Evolutionary conservation across 1,284 basidiomycete genomes (phyloP).

Genomic region (Phellinidium pouzarii): DNA sequence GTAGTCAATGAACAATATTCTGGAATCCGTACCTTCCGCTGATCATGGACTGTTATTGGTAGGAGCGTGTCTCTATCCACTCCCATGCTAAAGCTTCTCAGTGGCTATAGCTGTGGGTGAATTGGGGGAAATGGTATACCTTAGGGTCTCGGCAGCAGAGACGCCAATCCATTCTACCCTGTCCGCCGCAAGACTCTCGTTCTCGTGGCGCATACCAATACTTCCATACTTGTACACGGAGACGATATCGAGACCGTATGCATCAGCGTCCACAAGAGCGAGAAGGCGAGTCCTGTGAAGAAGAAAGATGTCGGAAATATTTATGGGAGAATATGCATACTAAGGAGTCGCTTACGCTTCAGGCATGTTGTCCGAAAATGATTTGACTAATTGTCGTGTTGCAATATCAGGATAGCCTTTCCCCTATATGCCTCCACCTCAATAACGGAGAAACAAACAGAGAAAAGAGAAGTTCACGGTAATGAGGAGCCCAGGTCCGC

Average conservation of each 20-base stretch:
- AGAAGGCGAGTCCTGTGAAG: conserved; percentile 58
- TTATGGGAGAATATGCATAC: not conserved
- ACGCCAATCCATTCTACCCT: conserved; percentile 77
- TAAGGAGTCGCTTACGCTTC: conserved; percentile 27
- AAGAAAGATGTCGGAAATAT: not conserved
- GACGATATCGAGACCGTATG: conserved; percentile 85
- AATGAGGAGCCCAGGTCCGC: conserved; percentile 61
- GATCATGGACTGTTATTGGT: conserved; percentile 65
- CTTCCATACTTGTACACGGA: conserved; percentile 79
- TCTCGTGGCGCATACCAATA: conserved; percentile 55
- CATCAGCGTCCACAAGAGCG: conserved; percentile 83
- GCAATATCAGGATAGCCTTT: conserved; percentile 93
- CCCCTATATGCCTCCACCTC: conserved; percentile 46
- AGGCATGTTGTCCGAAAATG: conserved; percentile 61
- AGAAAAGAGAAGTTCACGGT: conserved; percentile 41
- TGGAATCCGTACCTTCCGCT: conserved; percentile 51
- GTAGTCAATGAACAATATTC: not conserved
- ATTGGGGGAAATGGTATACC: conserved; percentile 32
- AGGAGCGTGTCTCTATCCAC: conserved; percentile 57
- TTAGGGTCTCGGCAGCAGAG: conserved; percentile 56
- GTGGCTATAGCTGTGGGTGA: conserved; percentile 3
- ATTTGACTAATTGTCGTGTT: conserved; percentile 74
- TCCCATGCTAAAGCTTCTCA: conserved; percentile 40
- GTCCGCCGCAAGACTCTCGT: conserved; percentile 51
- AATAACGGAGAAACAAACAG: not conserved